Percentiles rank a stretch among this genome's conserved stretches.
phyloP scores from a whole-genome alignment of 164 flowering plant species.

The Pachysandra terminalis region DNA sequence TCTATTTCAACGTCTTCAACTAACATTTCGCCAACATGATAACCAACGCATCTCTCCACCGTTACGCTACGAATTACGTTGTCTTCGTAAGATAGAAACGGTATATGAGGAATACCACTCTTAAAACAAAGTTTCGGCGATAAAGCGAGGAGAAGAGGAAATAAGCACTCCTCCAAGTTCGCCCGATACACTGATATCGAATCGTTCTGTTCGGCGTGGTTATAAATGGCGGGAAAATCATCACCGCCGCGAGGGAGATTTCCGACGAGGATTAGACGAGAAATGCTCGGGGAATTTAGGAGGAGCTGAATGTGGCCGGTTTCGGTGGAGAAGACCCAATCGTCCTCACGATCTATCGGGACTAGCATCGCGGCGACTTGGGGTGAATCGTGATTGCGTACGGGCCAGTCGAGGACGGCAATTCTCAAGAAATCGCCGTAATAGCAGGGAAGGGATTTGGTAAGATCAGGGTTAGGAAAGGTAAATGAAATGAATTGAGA shows the following conservation, averaged over 20 bases:
- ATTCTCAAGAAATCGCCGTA: constrained; percentile 34
- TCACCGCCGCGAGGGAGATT: constrained; percentile 23
- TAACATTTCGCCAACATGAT: constrained; percentile 69
- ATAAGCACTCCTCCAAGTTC: constrained; percentile 31
- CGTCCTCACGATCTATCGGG: constrained; percentile 64
- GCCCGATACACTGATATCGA: not conserved
- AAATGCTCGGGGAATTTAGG: constrained; percentile 38
- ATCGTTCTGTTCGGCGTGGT: constrained; percentile 8
- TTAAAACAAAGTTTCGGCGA: constrained; percentile 43
- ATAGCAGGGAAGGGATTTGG: constrained; percentile 10
- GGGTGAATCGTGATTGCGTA: constrained; percentile 23
- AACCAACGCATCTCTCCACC: constrained; percentile 46
- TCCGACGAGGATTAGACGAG: constrained; percentile 70
- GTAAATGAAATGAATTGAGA: constrained; percentile 75
- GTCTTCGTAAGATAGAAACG: constrained; percentile 65
- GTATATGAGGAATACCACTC: constrained; percentile 36
- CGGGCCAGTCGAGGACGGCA: constrained; percentile 67
- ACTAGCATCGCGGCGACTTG: constrained; percentile 70
- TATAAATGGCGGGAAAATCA: not conserved
- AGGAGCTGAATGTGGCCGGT: constrained; percentile 84
- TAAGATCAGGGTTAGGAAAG: constrained; percentile 40
- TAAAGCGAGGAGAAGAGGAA: constrained; percentile 51
- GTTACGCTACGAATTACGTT: constrained; percentile 39
- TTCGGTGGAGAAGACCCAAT: too few species aligned
- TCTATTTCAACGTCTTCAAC: too few species aligned